Evolutionary conservation across 257 asterid species (phyloP).

Genomic region (Penstemon davidsonii): DNA sequence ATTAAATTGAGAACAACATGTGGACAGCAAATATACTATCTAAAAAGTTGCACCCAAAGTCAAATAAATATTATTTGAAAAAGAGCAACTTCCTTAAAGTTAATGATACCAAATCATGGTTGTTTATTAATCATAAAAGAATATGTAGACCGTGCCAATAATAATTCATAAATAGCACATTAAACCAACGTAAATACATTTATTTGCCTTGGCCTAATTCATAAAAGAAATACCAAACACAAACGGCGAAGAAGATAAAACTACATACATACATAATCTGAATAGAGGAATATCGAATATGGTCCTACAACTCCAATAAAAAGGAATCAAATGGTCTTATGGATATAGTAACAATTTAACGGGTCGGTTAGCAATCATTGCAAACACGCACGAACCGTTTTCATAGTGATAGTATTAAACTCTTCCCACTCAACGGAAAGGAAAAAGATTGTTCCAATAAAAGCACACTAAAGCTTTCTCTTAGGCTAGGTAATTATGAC

Average conservation of each 20-base stretch:
- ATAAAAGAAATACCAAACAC: not conserved
- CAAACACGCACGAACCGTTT: slow-evolving; percentile 25
- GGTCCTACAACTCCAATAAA: not conserved
- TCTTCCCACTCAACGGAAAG: slow-evolving; percentile 22
- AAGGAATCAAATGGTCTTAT: not conserved
- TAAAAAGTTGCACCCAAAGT: not conserved
- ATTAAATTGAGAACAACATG: no score
- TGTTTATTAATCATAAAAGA: no score
- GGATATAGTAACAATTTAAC: not conserved
- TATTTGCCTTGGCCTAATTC: not conserved
- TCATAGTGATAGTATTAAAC: slow-evolving; percentile 22
- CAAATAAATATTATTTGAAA: no score
- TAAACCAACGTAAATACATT: slow-evolving; percentile 5
- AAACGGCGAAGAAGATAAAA: slow-evolving; percentile 13
- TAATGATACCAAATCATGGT: no score
- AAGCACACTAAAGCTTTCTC: no score
- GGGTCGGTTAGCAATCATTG: slow-evolving; percentile 26
- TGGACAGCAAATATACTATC: no score
- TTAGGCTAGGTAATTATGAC: slow-evolving; percentile 39
- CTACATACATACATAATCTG: slow-evolving; percentile 20
- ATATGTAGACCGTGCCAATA: no score
- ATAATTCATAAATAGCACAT: no score
- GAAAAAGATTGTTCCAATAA: slow-evolving; percentile 33
- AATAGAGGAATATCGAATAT: not conserved
- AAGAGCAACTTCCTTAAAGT: no score